phyloP scores from a whole-genome alignment of 2,329 filamentous ascomycete genomes.

The Epichloe sp. region DNA sequence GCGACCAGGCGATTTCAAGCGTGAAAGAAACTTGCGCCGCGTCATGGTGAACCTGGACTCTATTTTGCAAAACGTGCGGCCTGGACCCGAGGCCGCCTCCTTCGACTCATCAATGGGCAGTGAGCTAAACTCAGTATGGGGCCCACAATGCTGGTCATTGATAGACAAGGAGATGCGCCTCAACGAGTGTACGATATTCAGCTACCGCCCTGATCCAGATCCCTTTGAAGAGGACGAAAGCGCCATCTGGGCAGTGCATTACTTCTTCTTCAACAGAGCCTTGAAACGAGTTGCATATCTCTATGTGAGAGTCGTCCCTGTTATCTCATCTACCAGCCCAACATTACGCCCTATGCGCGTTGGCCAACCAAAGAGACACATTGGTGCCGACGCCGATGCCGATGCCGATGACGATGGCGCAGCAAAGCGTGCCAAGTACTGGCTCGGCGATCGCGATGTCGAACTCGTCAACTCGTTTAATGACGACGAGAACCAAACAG shows the following conservation, averaged over 20 bases:
- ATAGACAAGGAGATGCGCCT: conserved; percentile 93
- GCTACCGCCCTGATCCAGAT: conserved; percentile 78
- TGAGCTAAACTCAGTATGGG: conserved; percentile 56
- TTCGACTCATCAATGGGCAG: conserved; percentile 27
- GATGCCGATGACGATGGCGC: conserved; percentile 23
- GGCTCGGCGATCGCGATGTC: conserved; percentile 60
- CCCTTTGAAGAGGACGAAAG: conserved; percentile 87
- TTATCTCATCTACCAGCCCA: conserved; percentile 52
- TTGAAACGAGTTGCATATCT: conserved; percentile 89
- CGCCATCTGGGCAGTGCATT: conserved; percentile 89
- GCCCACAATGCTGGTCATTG: conserved; percentile 78
- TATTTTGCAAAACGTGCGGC: conserved; percentile 75
- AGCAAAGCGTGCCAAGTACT: conserved; percentile 70
- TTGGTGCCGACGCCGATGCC: conserved; percentile 21
- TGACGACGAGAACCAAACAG: conserved; percentile 34
- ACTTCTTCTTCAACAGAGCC: conserved; percentile 94
- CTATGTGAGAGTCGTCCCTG: conserved; percentile 78
- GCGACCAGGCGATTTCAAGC: conserved; percentile 77
- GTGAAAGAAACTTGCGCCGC: conserved; percentile 63
- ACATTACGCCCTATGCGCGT: conserved; percentile 23
- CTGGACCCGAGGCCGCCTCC: conserved; percentile 37
- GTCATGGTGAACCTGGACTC: conserved; percentile 84
- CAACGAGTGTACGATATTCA: conserved; percentile 78
- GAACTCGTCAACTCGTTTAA: conserved; percentile 31
- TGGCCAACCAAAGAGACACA: conserved; percentile 15